Percentiles rank a stretch among this genome's conserved stretches.
Evolutionary conservation across 2,329 filamentous ascomycete genomes (phyloP).

Genomic region (Trichoderma asperellum): DNA sequence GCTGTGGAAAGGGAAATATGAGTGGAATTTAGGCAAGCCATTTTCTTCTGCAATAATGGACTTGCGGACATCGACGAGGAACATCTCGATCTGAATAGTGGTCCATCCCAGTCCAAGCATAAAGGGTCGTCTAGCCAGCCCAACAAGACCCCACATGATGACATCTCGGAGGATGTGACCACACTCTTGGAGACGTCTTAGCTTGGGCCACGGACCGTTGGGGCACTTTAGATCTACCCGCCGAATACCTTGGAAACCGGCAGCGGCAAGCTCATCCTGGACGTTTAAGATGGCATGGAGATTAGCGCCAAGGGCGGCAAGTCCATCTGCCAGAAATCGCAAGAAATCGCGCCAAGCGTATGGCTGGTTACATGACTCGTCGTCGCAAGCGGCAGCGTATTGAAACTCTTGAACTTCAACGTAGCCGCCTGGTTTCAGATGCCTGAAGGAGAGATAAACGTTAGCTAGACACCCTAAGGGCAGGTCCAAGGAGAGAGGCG

Average conservation of each 20-base stretch:
- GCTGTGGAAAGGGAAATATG: constrained; percentile 48
- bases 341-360: constrained; percentile 55
- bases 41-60: constrained; percentile 42
- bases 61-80: constrained; percentile 49
- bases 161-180: constrained; percentile 52
- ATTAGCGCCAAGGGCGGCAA: constrained; percentile 49
- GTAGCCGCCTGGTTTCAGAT: constrained; percentile 57
- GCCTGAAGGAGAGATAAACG: constrained; percentile 39
- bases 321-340: constrained; percentile 46
- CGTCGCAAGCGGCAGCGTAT: constrained; percentile 49
- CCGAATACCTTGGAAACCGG: constrained; percentile 49
- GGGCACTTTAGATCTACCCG: constrained; percentile 53
- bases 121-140: constrained; percentile 45
- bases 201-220: constrained; percentile 53
- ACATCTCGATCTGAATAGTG: constrained; percentile 48
- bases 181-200: constrained; percentile 48
- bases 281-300: constrained; percentile 46
- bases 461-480: background rate
- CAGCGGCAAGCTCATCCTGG: constrained; percentile 42
- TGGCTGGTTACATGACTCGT: constrained; percentile 47
- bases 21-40: constrained; percentile 43
- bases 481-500: background rate
- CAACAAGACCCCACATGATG: constrained; percentile 47
- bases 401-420: constrained; percentile 55
- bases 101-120: constrained; percentile 49